Base-by-base conservation (phyloP, 805 yeast genomes). In the Teunomyces panamensis region DNA sequence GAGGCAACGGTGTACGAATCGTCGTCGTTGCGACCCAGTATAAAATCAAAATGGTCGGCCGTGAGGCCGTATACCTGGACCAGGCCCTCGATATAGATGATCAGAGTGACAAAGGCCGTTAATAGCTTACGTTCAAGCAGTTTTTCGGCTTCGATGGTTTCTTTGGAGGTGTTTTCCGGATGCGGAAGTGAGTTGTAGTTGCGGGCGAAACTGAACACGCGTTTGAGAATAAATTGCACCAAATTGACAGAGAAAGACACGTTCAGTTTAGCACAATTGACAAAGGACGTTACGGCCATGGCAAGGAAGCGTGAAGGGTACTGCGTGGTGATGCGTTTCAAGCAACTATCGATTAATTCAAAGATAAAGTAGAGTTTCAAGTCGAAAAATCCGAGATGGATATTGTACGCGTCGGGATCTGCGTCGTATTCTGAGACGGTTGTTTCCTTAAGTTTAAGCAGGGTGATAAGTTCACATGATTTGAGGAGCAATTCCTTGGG, bases 251-350 rank as follows among this genome's bases (percentile, higher is more conserved):
- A 16, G 39, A 26, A 46, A 17, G 37, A 47, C 6, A 48, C 50
- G 4, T 54, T 56, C 37, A 52, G 80, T 30, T 74, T 69, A 11
- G 81, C 61, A 30, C 80, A 75, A 43, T 81, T 81, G 45, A 85
- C 65, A 32, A 84, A 62, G 0, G 89, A 74, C 1, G 85, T 62
- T 0, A 83, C 77, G 0, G 84, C 80, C 78, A 88, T 85, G 1
- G 85, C 76, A 42, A 91, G 68, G 58, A 87, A 90, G 51, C 86
- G 80, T 0, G 96, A 86, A 6, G 97, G 97, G 58, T 84, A 83
- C 14, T 80, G 62, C 0, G 96, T 87, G 33, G 73, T 69, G 50
- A 89, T 84, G 49, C 84, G 70, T 53, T 77, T 79, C 56, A 87
- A 61, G 36, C 83, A 78, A 37, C 81, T 71, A 13, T 69, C 73